phyloP scores from a whole-genome alignment of 2,329 filamentous ascomycete species.

The Sphaerulina populicola region DNA sequence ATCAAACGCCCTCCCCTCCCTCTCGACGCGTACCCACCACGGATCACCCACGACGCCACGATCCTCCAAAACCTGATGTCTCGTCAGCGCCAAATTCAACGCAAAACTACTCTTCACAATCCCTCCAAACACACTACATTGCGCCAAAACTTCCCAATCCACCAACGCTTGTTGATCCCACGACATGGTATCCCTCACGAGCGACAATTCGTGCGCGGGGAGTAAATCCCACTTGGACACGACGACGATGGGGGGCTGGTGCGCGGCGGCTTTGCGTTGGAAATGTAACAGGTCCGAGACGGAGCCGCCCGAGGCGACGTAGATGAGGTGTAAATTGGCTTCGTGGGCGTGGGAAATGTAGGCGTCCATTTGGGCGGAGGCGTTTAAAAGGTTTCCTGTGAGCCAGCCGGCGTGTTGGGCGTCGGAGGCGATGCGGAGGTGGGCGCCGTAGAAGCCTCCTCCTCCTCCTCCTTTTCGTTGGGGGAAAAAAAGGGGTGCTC shows the following conservation, averaged over 20 bases:
- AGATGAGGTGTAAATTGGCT: constrained; percentile 33
- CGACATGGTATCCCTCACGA: too few species aligned
- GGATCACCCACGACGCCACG: constrained; percentile 23
- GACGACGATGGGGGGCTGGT: constrained; percentile 33
- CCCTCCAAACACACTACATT: constrained; percentile 40
- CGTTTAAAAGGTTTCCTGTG: constrained; percentile 19
- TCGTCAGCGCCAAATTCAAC: constrained; percentile 42
- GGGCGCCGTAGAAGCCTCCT: constrained; percentile 36
- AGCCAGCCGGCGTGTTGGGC: constrained; percentile 31
- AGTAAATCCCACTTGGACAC: constrained; percentile 41
- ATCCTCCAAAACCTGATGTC: constrained; percentile 31
- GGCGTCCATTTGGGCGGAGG: constrained; percentile 33
- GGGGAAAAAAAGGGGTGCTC: too few species aligned
- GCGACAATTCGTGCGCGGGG: constrained; percentile 26
- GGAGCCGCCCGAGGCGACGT: constrained; percentile 39
- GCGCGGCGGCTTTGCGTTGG: constrained; percentile 31
- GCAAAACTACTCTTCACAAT: constrained; percentile 41
- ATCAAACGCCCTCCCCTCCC: constrained; percentile 21
- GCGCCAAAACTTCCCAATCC: constrained; percentile 45
- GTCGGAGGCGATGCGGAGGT: constrained; percentile 35
- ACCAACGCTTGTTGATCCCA: constrained; percentile 47
- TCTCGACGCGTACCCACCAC: constrained; percentile 11
- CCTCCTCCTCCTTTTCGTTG: too few species aligned
- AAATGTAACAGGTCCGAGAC: constrained; percentile 35
- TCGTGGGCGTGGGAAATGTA: constrained; percentile 33